Conservation (phyloP, 2,329 filamentous ascomycete genomes). For the Lachnellula hyalina region DNA sequence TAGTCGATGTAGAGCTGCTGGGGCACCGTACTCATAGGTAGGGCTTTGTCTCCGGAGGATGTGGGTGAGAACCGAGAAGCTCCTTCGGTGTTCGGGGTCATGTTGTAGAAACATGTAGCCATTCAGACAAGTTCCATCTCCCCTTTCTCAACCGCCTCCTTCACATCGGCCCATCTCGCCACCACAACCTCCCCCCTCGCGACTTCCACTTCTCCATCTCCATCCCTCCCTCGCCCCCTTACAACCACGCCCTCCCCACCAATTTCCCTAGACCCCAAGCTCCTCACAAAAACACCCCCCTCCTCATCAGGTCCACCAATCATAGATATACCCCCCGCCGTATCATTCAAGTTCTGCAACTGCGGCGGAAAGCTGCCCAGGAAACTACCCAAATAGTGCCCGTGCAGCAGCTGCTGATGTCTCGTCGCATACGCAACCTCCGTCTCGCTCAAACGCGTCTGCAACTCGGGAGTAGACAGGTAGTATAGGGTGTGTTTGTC, state of each 20-base stretch:
- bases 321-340: slow-evolving; percentile 86
- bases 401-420: slow-evolving; percentile 78
- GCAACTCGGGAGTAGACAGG: slow-evolving; percentile 50
- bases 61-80: too few relatives aligned
- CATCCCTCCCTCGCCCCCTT: slow-evolving; percentile 61
- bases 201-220: slow-evolving; percentile 54
- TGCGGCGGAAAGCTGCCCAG: slow-evolving; percentile 72
- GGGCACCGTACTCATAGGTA: too few relatives aligned
- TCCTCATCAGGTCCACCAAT: slow-evolving; percentile 81
- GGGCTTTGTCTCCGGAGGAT: too few relatives aligned
- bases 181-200: slow-evolving; percentile 27
- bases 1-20: too few relatives aligned
- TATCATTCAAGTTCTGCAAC: slow-evolving; percentile 84
- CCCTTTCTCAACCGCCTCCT: slow-evolving; percentile 44
- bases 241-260: slow-evolving; percentile 81
- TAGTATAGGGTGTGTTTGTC: slow-evolving; percentile 73
- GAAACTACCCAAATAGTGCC: slow-evolving; percentile 83
- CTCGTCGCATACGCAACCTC: slow-evolving; percentile 79
- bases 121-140: slow-evolving; percentile 39
- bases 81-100: too few relatives aligned
- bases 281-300: slow-evolving; percentile 76
- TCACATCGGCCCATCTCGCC: slow-evolving; percentile 25
- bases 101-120: too few relatives aligned
- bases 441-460: slow-evolving; percentile 62
- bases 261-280: slow-evolving; percentile 52